These are phyloP conservation scores for Gossypium anomalum DNA, from an alignment of 345 rosid genomes.

Conservation along the genomic window DNA sequence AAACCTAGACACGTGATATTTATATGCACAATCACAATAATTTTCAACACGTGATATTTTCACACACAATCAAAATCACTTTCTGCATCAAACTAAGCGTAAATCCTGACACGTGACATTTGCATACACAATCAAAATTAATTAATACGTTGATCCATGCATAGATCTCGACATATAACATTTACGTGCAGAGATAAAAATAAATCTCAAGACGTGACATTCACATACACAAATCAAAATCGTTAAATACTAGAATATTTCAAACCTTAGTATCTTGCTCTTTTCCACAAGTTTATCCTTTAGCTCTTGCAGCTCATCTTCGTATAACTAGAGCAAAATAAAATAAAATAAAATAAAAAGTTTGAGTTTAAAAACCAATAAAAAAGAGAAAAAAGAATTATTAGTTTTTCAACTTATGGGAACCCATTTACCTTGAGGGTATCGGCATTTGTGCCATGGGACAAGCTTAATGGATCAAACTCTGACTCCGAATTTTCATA, in stretches of 20 bases:
- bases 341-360: too few species aligned
- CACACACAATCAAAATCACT: too few species aligned
- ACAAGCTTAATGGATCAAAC: neutral
- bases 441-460: constrained; percentile 13
- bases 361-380: neutral
- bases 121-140: neutral
- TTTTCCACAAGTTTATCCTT: constrained; percentile 18
- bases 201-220: too few species aligned
- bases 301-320: constrained; percentile 12
- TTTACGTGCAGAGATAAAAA: too few species aligned
- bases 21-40: too few species aligned
- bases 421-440: constrained; percentile 15
- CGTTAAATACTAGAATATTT: neutral
- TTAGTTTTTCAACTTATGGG: neutral
- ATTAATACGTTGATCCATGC: neutral
- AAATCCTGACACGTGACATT: neutral
- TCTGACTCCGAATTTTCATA: neutral
- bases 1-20: too few species aligned
- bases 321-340: constrained; percentile 7
- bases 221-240: neutral
- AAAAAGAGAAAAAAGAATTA: neutral
- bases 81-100: neutral
- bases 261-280: constrained; percentile 26
- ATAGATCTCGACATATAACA: neutral
- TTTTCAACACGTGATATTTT: too few species aligned